phyloP scores from a whole-genome alignment of 2,329 filamentous ascomycete species.

The Pseudogymnoascus sp. region DNA sequence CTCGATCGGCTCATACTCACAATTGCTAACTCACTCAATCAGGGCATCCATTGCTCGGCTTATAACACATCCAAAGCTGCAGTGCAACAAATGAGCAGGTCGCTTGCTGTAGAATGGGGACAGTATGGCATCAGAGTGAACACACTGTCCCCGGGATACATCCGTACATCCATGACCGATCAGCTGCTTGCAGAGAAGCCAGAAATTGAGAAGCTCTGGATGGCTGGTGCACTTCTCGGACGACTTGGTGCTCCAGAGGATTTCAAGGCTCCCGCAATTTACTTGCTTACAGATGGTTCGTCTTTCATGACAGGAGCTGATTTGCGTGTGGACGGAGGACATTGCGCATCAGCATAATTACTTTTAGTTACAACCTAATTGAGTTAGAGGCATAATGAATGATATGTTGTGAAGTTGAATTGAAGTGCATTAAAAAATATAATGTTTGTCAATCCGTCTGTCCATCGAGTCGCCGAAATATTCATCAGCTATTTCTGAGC shows the following conservation, averaged over 20 bases:
- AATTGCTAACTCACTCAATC: neutral
- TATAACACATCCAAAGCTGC: constrained; percentile 59
- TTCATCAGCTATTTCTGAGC: too few relatives aligned
- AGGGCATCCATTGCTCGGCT: constrained; percentile 56
- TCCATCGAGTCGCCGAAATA: too few relatives aligned
- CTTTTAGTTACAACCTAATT: neutral
- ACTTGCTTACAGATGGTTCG: constrained; percentile 56
- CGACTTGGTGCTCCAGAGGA: constrained; percentile 59
- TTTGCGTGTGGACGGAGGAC: constrained; percentile 65
- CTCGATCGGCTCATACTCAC: neutral
- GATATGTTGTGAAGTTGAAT: too few relatives aligned
- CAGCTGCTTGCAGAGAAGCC: constrained; percentile 35
- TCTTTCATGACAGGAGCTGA: constrained; percentile 63
- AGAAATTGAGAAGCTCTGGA: constrained; percentile 52
- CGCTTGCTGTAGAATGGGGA: constrained; percentile 57
- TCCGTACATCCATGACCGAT: constrained; percentile 43
- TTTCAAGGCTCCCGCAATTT: constrained; percentile 62
- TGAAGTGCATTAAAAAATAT: too few relatives aligned
- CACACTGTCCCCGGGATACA: constrained; percentile 58
- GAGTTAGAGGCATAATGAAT: too few relatives aligned
- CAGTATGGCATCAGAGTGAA: constrained; percentile 58
- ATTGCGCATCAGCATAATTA: constrained; percentile 28
- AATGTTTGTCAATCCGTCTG: too few relatives aligned
- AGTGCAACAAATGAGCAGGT: constrained; percentile 53
- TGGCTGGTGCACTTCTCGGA: constrained; percentile 74